Percentiles rank a stretch among this genome's conserved stretches.
Conservation (phyloP, 257 asterid species). For the Solanum tarijense region DNA sequence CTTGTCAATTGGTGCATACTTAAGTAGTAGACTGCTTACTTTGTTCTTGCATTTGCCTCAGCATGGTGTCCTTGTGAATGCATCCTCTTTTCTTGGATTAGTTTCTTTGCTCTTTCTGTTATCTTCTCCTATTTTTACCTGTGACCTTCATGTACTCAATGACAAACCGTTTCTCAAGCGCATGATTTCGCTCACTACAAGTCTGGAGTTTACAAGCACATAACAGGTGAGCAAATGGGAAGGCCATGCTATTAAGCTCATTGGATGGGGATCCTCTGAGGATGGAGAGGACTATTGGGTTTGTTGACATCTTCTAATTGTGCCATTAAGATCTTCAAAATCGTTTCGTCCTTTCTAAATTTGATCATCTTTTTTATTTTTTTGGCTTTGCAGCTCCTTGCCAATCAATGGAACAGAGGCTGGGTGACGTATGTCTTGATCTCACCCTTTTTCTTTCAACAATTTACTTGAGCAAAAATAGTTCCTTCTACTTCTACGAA, state of each 20-base stretch:
- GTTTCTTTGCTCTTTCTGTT: neutral
- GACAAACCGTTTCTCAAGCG: neutral
- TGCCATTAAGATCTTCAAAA: neutral
- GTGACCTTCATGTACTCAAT: neutral
- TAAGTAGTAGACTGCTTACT: neutral
- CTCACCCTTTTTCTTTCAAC: neutral
- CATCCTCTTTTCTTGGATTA: neutral
- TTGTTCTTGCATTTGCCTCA: neutral
- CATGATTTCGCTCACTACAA: constrained; percentile 44
- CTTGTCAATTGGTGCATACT: neutral
- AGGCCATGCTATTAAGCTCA: constrained; percentile 28
- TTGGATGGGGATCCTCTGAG: constrained; percentile 85
- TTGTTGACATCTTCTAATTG: neutral
- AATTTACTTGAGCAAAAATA: neutral
- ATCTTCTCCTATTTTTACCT: neutral
- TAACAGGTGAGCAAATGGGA: neutral
- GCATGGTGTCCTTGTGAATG: neutral
- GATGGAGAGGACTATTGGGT: constrained; percentile 96
- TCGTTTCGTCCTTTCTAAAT: neutral
- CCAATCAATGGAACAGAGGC: constrained; percentile 94
- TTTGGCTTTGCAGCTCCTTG: constrained; percentile 54
- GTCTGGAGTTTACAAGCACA: too few species aligned
- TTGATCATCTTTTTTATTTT: neutral
- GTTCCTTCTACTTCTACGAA: neutral
- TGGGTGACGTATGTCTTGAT: constrained; percentile 75